phyloP scores from a whole-genome alignment of 441 rosid genomes.

The Pelargonium australe region DNA sequence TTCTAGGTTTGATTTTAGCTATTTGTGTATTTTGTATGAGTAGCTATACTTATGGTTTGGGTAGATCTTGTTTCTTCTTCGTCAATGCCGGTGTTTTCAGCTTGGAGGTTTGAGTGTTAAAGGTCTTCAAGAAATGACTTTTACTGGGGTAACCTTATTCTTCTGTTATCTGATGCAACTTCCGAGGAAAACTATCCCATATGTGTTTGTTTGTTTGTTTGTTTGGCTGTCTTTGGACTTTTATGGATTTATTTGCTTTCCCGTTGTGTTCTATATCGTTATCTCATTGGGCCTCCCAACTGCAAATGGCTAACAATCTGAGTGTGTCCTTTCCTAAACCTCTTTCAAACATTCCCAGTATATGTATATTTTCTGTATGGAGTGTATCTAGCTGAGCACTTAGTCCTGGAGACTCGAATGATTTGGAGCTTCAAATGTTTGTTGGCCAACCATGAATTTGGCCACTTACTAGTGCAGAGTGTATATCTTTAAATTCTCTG shows the following conservation, averaged over 20 bases:
- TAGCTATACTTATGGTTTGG: conserved; percentile 10
- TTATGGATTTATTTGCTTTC: conserved; percentile 11
- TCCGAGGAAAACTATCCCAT: conserved; percentile 1
- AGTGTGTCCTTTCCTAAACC: neutral
- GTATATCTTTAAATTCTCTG: too few relatives aligned
- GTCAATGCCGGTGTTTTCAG: conserved; percentile 18
- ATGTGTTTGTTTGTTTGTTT: neutral
- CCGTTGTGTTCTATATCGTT: neutral
- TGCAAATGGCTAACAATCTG: conserved; percentile 1
- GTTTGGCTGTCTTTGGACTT: conserved; percentile 3
- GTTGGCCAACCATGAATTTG: too few relatives aligned
- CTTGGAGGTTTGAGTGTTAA: conserved; percentile 8
- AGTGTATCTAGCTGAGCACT: neutral
- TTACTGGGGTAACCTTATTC: conserved; percentile 8
- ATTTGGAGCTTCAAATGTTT: too few relatives aligned
- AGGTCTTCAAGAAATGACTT: conserved; percentile 8
- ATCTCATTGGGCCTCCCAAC: neutral
- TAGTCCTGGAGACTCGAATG: neutral
- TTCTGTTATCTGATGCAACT: conserved; percentile 22
- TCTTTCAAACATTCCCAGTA: neutral
- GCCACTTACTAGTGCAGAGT: too few relatives aligned
- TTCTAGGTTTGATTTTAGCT: neutral
- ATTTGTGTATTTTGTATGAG: neutral
- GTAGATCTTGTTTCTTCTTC: conserved; percentile 10
- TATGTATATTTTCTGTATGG: neutral